phyloP scores from a whole-genome alignment of 2,329 filamentous ascomycete genomes.

The Fusarium denticulatum region DNA sequence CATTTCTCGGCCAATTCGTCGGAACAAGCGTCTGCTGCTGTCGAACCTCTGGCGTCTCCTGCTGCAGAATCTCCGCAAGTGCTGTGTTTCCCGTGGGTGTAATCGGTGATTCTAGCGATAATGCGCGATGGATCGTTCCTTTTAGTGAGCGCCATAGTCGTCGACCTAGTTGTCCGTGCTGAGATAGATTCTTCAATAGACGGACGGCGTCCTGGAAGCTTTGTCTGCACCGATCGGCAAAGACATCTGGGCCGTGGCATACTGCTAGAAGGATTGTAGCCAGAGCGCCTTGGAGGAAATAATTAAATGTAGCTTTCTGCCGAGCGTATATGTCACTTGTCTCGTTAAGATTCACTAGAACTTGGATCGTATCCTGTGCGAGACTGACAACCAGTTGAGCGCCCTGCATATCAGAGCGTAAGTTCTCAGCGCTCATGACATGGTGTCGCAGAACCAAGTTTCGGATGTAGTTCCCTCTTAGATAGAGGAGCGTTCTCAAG shows the following conservation, averaged over 20 bases:
- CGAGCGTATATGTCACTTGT: conserved; percentile 10
- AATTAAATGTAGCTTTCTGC: conserved; percentile 4
- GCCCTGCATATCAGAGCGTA: not conserved
- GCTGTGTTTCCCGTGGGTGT: not conserved
- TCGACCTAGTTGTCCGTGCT: not conserved
- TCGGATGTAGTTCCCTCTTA: conserved; percentile 4
- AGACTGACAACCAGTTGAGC: conserved; percentile 2
- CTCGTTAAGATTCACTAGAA: conserved; percentile 2
- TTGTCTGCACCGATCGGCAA: not conserved
- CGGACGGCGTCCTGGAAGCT: not conserved
- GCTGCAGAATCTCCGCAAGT: not conserved
- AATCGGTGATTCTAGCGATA: not conserved
- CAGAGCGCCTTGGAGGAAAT: not conserved
- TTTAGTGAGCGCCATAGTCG: conserved; percentile 5
- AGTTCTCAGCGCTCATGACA: not conserved
- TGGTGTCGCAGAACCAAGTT: not conserved
- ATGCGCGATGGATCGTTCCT: not conserved
- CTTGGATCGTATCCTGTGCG: conserved; percentile 8
- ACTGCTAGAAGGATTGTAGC: conserved; percentile 5
- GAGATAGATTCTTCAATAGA: not conserved
- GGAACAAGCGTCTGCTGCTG: not conserved
- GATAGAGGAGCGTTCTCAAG: not conserved
- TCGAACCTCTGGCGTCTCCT: not conserved
- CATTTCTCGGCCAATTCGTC: not conserved
- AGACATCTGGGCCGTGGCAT: conserved; percentile 2